phyloP scores from a whole-genome alignment of 805 yeast species.

The Yarrowia sp. region DNA sequence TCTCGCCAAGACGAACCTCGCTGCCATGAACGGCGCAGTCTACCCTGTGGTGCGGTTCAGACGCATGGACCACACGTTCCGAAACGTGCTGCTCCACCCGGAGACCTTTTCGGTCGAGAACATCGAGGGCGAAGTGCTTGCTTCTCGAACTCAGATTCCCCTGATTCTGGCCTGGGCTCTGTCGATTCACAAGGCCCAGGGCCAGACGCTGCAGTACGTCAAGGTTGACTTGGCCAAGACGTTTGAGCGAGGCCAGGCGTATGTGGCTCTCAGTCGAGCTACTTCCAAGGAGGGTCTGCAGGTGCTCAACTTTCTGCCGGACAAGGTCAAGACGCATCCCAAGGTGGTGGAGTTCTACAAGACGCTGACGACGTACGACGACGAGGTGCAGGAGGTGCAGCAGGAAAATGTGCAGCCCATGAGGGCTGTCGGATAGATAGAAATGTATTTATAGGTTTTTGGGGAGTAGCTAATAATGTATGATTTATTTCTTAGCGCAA shows the following conservation, averaged over 20 bases:
- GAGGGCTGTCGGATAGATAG: slow-evolving; percentile 9
- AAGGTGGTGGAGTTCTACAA: slow-evolving; percentile 70
- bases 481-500: no score
- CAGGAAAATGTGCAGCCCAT: slow-evolving; percentile 11
- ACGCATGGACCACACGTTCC: slow-evolving; percentile 63
- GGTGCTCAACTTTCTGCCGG: slow-evolving; percentile 65
- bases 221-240: slow-evolving; percentile 71
- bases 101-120: slow-evolving; percentile 82
- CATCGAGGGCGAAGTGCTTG: slow-evolving; percentile 63
- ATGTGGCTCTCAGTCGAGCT: slow-evolving; percentile 93
- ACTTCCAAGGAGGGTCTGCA: slow-evolving; percentile 79
- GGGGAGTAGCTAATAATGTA: no score
- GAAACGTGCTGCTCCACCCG: slow-evolving; percentile 76
- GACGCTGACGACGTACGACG: slow-evolving; percentile 33
- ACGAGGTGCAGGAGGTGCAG: slow-evolving; percentile 1
- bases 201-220: slow-evolving; percentile 77
- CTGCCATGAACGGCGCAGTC: slow-evolving; percentile 25
- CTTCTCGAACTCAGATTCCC: slow-evolving; percentile 77
- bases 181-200: slow-evolving; percentile 94
- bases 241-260: slow-evolving; percentile 93
- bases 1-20: background rate
- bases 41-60: slow-evolving; percentile 79
- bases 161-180: slow-evolving; percentile 94
- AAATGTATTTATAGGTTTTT: background rate
- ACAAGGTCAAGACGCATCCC: slow-evolving; percentile 65